A percentile compares a stretch with the other conserved stretches of the same genome.
phyloP scores from a whole-genome alignment of 2,329 filamentous ascomycete genomes.

The Thelonectria olida region DNA sequence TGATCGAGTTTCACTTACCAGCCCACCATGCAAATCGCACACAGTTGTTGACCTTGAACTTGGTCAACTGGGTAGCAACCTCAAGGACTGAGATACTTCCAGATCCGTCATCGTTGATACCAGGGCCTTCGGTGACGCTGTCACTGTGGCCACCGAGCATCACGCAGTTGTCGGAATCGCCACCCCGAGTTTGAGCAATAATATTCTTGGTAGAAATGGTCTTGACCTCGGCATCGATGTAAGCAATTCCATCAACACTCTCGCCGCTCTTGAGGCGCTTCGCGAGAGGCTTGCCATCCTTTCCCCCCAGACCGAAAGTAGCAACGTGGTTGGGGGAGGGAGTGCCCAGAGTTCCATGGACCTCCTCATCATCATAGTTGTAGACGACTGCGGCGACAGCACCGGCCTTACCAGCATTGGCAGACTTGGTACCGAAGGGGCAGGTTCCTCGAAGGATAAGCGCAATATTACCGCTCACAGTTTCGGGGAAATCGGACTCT shows the following conservation, averaged over 20 bases:
- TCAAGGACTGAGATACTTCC: conserved; percentile 71
- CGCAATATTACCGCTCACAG: conserved; percentile 71
- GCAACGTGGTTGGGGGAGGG: conserved; percentile 69
- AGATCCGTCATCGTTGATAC: conserved; percentile 83
- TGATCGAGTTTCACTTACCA: background rate
- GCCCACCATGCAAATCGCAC: conserved; percentile 76
- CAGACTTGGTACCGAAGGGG: conserved; percentile 76
- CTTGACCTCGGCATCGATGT: conserved; percentile 66
- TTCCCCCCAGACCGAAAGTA: conserved; percentile 72
- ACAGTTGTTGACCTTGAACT: conserved; percentile 69
- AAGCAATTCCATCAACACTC: conserved; percentile 63
- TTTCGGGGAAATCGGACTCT: conserved; percentile 68
- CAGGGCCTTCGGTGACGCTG: conserved; percentile 69
- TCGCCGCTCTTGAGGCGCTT: conserved; percentile 62
- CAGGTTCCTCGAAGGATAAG: conserved; percentile 77
- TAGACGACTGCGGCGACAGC: conserved; percentile 78
- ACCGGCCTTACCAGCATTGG: conserved; percentile 72
- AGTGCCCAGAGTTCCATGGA: conserved; percentile 75
- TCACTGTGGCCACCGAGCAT: conserved; percentile 74
- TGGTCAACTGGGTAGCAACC: conserved; percentile 66
- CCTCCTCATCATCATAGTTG: conserved; percentile 71
- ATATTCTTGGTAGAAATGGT: conserved; percentile 67
- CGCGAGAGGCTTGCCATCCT: conserved; percentile 66
- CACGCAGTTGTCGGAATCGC: conserved; percentile 70
- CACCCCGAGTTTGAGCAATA: conserved; percentile 67